phyloP scores from a whole-genome alignment of 805 yeast genomes.

The Pichia ethanolica region DNA sequence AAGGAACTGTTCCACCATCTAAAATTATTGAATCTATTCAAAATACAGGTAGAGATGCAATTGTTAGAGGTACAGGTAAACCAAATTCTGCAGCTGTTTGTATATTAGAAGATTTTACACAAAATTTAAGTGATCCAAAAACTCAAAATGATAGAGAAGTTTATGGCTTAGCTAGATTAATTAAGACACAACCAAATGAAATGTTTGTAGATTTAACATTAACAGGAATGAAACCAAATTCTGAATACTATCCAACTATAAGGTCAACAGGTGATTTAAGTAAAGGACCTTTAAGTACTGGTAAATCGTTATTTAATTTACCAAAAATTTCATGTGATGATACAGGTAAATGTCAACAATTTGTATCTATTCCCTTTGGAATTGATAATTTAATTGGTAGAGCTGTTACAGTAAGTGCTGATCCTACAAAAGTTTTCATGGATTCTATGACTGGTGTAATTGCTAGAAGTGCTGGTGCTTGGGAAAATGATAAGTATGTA shows the following conservation, averaged over 20 bases:
- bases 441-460: conserved; percentile 72
- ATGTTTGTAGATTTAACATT: conserved; percentile 69
- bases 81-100: conserved; percentile 89
- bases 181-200: conserved; percentile 48
- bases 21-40: conserved; percentile 61
- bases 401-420: conserved; percentile 42
- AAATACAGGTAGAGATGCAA: conserved; percentile 76
- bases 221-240: conserved; percentile 54
- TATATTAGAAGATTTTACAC: conserved; percentile 67
- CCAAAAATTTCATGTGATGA: conserved; percentile 29
- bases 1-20: conserved; percentile 73
- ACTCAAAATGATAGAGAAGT: conserved; percentile 42
- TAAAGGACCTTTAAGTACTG: conserved; percentile 62
- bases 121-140: conserved; percentile 14
- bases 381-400: conserved; percentile 67
- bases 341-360: conserved; percentile 37
- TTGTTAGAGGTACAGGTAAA: conserved; percentile 83
- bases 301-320: conserved; percentile 40
- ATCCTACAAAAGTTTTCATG: conserved; percentile 32
- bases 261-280: conserved; percentile 71
- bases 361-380: conserved; percentile 37
- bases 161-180: conserved; percentile 82
- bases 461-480: conserved; percentile 93
- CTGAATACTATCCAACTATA: conserved; percentile 62
- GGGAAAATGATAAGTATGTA: conserved; percentile 92